Evolutionary conservation across 2,329 filamentous ascomycete species (phyloP).

Genomic region (Cercospora berteroae): DNA sequence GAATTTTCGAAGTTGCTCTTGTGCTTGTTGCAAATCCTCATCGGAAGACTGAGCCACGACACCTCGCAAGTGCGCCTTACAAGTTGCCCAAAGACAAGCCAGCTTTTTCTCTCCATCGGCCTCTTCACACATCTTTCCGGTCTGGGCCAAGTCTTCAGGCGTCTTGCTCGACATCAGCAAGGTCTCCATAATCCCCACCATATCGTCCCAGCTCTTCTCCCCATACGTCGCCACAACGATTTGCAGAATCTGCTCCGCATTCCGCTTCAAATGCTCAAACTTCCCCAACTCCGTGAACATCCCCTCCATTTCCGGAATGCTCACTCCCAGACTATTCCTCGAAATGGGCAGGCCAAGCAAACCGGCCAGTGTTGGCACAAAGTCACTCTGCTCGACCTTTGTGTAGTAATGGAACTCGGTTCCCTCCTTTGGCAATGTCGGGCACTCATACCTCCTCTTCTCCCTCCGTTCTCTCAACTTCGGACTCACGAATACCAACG

Average conservation of each 20-base stretch:
- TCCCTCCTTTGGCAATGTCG: conserved; percentile 56
- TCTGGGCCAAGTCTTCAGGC: neutral
- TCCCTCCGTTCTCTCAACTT: conserved; percentile 19
- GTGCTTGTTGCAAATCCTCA: neutral
- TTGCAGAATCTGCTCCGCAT: conserved; percentile 74
- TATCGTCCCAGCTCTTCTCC: conserved; percentile 23
- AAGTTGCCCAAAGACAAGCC: conserved; percentile 29
- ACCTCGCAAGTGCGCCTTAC: conserved; percentile 22
- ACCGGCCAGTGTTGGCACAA: conserved; percentile 83
- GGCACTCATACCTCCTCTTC: conserved; percentile 41
- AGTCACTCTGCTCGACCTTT: conserved; percentile 87
- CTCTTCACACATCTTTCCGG: conserved; percentile 17
- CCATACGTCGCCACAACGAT: conserved; percentile 73
- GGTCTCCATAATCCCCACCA: neutral
- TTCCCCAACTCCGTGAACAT: conserved; percentile 59
- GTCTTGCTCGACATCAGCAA: neutral
- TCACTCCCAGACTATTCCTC: conserved; percentile 83
- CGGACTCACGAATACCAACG: conserved; percentile 66
- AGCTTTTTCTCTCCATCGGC: conserved; percentile 25
- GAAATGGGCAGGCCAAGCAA: conserved; percentile 85
- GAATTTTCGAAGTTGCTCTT: conserved; percentile 49
- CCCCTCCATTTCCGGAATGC: conserved; percentile 73
- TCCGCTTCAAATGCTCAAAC: conserved; percentile 69
- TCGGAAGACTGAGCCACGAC: conserved; percentile 21
- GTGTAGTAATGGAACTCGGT: conserved; percentile 78